Base-by-base conservation (phyloP, 345 rosid species). In the Eucalyptus regnans region DNA sequence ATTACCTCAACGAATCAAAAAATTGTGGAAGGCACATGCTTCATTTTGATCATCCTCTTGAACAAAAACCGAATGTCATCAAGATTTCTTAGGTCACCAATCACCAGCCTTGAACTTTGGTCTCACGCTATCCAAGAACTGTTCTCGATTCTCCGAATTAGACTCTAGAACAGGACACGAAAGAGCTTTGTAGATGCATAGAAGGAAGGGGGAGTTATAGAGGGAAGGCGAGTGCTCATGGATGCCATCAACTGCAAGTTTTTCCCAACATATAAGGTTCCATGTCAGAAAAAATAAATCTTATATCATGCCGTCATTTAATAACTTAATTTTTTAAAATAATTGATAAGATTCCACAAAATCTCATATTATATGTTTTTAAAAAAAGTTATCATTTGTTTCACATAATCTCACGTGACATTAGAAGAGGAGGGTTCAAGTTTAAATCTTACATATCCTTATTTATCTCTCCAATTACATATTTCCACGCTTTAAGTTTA, bases 391-490 rank as follows among this genome's bases (percentile, higher is more conserved):
- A 15, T 2, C 20, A 64, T 8, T n/a, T 8, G 10, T 64, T 33
- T n/a, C 7, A 0, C 43, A 3, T 66, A 66, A 66, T 31, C 6
- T n/a, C 23, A 16, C 5, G 7, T n/a, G 1, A 7, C 3, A 16
- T 4, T 17, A 68, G 9, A 68, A 4, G 18, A 15, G 2, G 4
- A 31, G 11, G 1, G 37, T 37, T 2, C 3, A 31, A 66, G 2
- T 31, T 66, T 5, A 2, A 62, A 66, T 31, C 2, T 31, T 66
- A 13, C 2, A 4, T 0, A 0, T 29, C 22, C 79, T 15, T 31
- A 16, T 68, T 31, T 68, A 18, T 4, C 80, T 68, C 11, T 5
- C 7, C 23, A 15, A 68, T 17, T 17, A 68, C 13, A 17, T 71
- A 33, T 71, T 71, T 71, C 7, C 23, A 18, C 1, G 1, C 7